These are phyloP conservation scores for Monilinia aucupariae DNA, from an alignment of 2,329 filamentous ascomycete species.

Conservation along the genomic window DNA sequence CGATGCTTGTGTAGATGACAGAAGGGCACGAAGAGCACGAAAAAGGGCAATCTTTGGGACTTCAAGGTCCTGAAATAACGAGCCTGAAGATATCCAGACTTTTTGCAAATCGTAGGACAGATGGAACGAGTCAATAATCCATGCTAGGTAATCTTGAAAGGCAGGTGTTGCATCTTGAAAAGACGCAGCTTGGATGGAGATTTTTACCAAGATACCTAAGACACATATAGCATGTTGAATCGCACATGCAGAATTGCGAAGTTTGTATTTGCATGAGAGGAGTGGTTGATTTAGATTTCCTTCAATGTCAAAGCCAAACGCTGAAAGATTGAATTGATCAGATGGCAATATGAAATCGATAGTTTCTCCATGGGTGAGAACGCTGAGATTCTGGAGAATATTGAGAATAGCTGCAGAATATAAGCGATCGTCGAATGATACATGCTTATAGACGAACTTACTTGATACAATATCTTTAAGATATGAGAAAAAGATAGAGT, in stretches of 20 bases:
- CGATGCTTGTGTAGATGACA: constrained; percentile 22
- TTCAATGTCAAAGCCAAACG: constrained; percentile 16
- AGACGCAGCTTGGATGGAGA: constrained; percentile 28
- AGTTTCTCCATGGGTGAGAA: constrained; percentile 18
- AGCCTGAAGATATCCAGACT: constrained; percentile 17
- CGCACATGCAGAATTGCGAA: constrained; percentile 24
- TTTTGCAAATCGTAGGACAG: constrained; percentile 26
- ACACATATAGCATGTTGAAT: constrained; percentile 30
- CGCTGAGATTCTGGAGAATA: constrained; percentile 24
- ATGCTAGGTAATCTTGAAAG: constrained; percentile 34
- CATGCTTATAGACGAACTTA: constrained; percentile 21
- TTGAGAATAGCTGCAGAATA: constrained; percentile 23
- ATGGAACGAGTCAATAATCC: constrained; percentile 34
- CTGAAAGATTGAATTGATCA: constrained; percentile 20
- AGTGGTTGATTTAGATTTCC: not conserved
- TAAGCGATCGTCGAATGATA: constrained; percentile 17
- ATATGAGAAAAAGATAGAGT: constrained; percentile 44
- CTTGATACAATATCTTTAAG: constrained; percentile 39
- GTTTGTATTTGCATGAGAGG: constrained; percentile 27
- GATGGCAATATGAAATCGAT: constrained; percentile 26
- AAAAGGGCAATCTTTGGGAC: constrained; percentile 22
- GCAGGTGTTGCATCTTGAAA: constrained; percentile 30
- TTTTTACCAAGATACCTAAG: constrained; percentile 30
- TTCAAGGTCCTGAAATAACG: constrained; percentile 16
- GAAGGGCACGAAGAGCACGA: constrained; percentile 24